phyloP scores from a whole-genome alignment of 331 rosid genomes.

The Quercus lobata region DNA sequence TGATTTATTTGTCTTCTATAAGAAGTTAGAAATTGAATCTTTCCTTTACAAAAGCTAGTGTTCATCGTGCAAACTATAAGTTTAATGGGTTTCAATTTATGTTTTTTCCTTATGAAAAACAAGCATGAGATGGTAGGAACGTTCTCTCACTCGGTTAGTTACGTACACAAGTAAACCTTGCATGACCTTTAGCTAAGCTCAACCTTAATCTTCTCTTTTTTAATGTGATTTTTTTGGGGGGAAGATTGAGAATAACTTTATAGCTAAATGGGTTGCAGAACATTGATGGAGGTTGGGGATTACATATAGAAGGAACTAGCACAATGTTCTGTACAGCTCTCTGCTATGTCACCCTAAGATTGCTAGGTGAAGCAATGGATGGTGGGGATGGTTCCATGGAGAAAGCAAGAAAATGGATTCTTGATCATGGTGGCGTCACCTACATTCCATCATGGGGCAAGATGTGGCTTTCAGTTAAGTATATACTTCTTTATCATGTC shows the following conservation, averaged over 20 bases:
- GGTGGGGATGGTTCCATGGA: constrained; percentile 39
- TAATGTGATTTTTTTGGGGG: no score
- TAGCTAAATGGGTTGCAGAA: constrained; percentile 16
- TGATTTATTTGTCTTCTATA: no score
- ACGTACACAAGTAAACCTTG: no score
- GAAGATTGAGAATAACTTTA: background rate
- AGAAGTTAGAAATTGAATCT: no score
- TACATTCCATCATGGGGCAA: constrained; percentile 61
- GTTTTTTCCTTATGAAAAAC: no score
- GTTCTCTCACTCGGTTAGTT: no score
- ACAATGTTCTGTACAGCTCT: constrained; percentile 56
- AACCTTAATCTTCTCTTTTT: no score
- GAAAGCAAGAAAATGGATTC: constrained; percentile 59
- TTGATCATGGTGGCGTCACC: constrained; percentile 45
- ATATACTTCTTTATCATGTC: background rate
- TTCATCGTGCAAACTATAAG: no score
- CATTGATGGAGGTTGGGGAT: constrained; percentile 72
- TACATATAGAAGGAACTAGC: constrained; percentile 66
- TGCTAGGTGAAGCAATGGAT: constrained; percentile 55
- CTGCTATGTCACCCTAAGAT: constrained; percentile 41
- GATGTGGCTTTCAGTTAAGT: constrained; percentile 53
- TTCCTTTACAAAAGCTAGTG: no score
- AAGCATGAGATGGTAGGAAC: no score
- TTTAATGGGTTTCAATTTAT: no score
- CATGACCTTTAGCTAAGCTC: no score